phyloP scores from a whole-genome alignment of 2,329 filamentous ascomycete species.

The Blumeria hordei region DNA sequence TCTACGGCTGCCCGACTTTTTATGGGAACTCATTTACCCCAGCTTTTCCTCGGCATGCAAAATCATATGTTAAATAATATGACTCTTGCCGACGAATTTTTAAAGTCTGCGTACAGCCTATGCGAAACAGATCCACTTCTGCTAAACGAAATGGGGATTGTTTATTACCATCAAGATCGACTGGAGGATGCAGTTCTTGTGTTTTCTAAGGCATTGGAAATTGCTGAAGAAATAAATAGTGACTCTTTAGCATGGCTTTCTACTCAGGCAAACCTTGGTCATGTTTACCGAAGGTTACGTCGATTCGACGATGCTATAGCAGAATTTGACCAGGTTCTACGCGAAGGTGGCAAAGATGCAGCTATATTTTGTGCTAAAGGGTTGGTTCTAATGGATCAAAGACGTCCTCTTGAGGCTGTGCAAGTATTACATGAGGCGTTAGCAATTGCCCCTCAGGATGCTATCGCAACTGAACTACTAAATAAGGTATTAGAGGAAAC shows the following conservation, averaged over 20 bases:
- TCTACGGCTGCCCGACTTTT: conserved; percentile 85
- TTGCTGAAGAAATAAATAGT: conserved; percentile 60
- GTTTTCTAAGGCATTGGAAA: conserved; percentile 52
- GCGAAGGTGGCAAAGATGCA: conserved; percentile 57
- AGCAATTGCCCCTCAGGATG: conserved; percentile 55
- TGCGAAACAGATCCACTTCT: conserved; percentile 72
- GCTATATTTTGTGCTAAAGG: conserved; percentile 64
- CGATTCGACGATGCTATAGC: conserved; percentile 46
- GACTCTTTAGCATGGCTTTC: conserved; percentile 65
- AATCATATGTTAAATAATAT: conserved; percentile 92
- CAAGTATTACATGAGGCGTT: conserved; percentile 65
- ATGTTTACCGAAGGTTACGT: conserved; percentile 54
- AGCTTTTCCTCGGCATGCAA: conserved; percentile 94
- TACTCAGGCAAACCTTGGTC: conserved; percentile 69
- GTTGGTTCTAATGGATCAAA: conserved; percentile 58
- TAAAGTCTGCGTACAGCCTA: conserved; percentile 65
- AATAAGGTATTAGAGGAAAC: conserved; percentile 46
- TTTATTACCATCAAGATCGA: conserved; percentile 79
- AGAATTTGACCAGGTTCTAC: conserved; percentile 70
- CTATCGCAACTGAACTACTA: conserved; percentile 56
- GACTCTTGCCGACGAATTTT: conserved; percentile 77
- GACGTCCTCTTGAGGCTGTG: conserved; percentile 51
- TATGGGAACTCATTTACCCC: conserved; percentile 87
- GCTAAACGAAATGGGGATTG: conserved; percentile 85
- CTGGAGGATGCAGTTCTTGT: conserved; percentile 51